Evolutionary conservation across 73 alveolate species (phyloP).

Genomic region (Paramecium biaurelia): DNA sequence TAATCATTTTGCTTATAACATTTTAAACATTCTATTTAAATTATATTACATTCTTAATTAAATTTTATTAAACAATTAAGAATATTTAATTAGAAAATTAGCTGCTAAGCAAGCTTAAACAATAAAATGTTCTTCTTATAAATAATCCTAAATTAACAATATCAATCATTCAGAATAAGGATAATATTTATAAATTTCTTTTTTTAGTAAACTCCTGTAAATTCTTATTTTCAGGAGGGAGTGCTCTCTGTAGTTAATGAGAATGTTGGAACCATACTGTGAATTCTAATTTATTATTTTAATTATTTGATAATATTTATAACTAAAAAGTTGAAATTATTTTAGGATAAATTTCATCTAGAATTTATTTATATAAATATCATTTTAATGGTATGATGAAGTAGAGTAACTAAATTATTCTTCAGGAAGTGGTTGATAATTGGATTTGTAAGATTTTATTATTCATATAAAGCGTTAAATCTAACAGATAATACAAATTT

Average conservation of each 20-base stretch:
- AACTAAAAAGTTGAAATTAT: no score
- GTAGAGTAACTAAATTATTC: neutral
- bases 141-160: no score
- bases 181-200: neutral
- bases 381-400: neutral
- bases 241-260: neutral
- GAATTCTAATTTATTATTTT: neutral
- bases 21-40: no score
- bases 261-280: neutral
- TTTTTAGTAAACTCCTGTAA: conserved; percentile 11
- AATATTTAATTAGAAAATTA: no score
- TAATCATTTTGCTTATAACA: no score
- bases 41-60: no score
- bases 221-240: neutral
- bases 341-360: neutral
- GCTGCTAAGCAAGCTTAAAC: no score
- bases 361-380: neutral
- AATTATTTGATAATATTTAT: no score
- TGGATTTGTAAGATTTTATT: neutral
- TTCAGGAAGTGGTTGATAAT: neutral
- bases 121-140: no score
- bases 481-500: neutral
- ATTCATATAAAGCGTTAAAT: neutral
- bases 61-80: no score
- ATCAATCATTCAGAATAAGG: conserved; percentile 39